Conservation (phyloP, 129 eudicot genomes). For the Escallonia herrerae region DNA sequence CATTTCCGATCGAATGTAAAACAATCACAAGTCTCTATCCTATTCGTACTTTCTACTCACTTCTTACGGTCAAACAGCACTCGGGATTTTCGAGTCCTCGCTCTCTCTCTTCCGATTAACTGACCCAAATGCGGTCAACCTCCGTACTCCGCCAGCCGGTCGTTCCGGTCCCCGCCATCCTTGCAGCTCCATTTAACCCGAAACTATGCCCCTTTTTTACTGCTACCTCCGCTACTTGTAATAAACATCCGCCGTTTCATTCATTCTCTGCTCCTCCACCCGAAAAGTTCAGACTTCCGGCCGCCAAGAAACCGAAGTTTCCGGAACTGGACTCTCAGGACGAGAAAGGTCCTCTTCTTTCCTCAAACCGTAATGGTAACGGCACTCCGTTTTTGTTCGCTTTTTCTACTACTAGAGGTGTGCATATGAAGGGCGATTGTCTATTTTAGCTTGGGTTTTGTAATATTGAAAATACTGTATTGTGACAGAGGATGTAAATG, state of each 20-base stretch:
- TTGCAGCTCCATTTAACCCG: slow-evolving; percentile 10
- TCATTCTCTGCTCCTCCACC: slow-evolving; percentile 4
- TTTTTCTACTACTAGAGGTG: background rate
- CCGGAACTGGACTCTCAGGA: slow-evolving; percentile 22
- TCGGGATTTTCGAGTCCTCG: background rate
- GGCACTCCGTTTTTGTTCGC: background rate
- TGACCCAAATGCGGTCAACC: slow-evolving; percentile 21
- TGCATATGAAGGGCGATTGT: background rate
- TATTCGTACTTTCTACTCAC: background rate
- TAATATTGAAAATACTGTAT: background rate
- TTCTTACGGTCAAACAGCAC: background rate
- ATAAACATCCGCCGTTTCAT: slow-evolving; percentile 6
- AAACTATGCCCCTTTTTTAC: background rate
- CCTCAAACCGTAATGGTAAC: background rate
- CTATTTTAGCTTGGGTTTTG: slow-evolving; percentile 7
- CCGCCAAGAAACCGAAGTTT: slow-evolving; percentile 24
- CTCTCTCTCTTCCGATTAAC: background rate
- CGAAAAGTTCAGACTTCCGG: slow-evolving; percentile 15
- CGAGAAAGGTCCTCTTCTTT: background rate
- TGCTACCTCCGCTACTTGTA: background rate
- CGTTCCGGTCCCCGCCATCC: background rate
- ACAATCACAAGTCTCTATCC: background rate
- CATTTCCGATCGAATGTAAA: background rate
- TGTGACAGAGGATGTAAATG: slow-evolving; percentile 28
- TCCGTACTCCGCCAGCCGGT: slow-evolving; percentile 11